phyloP scores from a whole-genome alignment of 164 flowering plant species.

The Saururus chinensis region DNA sequence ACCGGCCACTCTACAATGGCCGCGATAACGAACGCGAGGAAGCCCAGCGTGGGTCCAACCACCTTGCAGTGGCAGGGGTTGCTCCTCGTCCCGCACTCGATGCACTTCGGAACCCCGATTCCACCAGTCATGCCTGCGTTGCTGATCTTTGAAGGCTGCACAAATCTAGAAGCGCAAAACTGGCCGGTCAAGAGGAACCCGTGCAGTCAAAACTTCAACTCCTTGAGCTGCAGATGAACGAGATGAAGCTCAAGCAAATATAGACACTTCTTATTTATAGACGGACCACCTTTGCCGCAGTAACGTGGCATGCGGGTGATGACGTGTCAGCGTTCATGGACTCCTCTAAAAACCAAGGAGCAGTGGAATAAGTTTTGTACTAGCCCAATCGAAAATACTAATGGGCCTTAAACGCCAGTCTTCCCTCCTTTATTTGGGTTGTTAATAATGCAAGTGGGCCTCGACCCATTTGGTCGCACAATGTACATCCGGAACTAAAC shows the following conservation, averaged over 20 bases:
- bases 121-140: neutral
- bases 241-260: no score
- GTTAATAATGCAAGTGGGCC: no score
- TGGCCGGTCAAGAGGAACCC: no score
- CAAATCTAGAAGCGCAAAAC: neutral
- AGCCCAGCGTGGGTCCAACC: slow-evolving; percentile 57
- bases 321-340: neutral
- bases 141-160: neutral
- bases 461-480: no score
- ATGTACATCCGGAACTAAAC: no score
- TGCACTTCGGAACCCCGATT: slow-evolving; percentile 35
- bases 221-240: no score
- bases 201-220: neutral
- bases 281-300: no score
- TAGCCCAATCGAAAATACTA: no score
- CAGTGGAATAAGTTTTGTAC: neutral
- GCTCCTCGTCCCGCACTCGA: slow-evolving; percentile 53
- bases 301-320: neutral
- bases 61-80: slow-evolving; percentile 83
- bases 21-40: slow-evolving; percentile 52
- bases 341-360: neutral
- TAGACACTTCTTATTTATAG: no score
- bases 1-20: slow-evolving; percentile 84
- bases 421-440: no score
- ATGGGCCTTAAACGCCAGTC: no score